Conservation (phyloP, 192 early-diverging fungal genomes). For the Chytriomyces sp. region DNA sequence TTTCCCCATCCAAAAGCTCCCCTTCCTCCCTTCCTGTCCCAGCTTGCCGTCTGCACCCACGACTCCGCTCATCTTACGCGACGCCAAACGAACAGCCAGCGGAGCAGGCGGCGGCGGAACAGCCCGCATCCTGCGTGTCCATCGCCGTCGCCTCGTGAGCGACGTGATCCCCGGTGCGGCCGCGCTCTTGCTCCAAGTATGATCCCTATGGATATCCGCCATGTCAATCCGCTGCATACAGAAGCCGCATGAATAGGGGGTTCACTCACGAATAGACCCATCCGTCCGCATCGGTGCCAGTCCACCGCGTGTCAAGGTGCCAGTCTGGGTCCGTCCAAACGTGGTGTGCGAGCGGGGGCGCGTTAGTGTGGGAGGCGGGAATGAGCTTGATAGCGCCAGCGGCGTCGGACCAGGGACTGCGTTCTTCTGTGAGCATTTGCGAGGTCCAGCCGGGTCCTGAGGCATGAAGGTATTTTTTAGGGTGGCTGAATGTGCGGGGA, state of each 20-base stretch:
- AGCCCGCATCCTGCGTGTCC: conserved; percentile 17
- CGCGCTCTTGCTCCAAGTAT: conserved; percentile 19
- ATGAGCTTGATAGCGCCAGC: background rate
- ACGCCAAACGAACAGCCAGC: background rate
- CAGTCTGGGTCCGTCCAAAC: conserved; percentile 21
- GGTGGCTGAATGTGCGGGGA: too few species aligned
- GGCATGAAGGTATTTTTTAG: too few species aligned
- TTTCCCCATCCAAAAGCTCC: background rate
- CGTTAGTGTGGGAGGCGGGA: background rate
- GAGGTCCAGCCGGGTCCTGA: conserved; percentile 23
- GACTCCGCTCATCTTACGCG: conserved; percentile 6
- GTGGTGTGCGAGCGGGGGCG: conserved; percentile 2
- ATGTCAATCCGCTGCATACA: background rate
- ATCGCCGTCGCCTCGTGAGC: conserved; percentile 17
- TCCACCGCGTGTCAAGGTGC: conserved; percentile 16
- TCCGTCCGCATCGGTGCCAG: conserved; percentile 13
- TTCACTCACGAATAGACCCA: conserved; percentile 27
- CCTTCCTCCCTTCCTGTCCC: background rate
- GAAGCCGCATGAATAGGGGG: background rate
- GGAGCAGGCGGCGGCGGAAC: background rate
- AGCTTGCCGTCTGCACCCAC: background rate
- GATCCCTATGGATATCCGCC: conserved; percentile 1
- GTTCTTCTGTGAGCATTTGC: conserved; percentile 8
- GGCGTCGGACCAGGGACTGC: conserved; percentile 11
- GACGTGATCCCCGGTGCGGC: conserved; percentile 13